phyloP scores from a whole-genome alignment of 2,329 filamentous ascomycete species.

The Septoria linicola region DNA sequence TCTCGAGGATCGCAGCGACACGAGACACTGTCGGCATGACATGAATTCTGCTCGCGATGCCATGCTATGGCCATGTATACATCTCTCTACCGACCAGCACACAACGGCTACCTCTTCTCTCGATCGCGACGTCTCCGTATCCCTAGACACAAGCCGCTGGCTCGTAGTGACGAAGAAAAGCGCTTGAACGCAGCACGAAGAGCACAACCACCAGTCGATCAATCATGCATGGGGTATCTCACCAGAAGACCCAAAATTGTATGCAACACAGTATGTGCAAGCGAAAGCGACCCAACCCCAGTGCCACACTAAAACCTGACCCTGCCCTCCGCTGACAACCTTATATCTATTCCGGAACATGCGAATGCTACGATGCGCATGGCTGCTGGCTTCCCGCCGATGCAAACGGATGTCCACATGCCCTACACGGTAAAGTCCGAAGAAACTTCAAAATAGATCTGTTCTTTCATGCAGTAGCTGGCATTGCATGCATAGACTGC shows the following conservation, averaged over 20 bases:
- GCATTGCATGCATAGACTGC: neutral
- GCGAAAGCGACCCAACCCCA: neutral
- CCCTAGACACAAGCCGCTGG: neutral
- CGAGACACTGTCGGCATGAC: neutral
- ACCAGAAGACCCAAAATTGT: constrained; percentile 11
- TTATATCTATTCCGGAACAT: constrained; percentile 1
- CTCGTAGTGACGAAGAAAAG: constrained; percentile 4
- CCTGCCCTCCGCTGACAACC: neutral
- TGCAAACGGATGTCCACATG: constrained; percentile 1
- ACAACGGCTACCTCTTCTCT: neutral
- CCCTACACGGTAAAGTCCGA: constrained; percentile 1
- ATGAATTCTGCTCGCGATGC: constrained; percentile 1
- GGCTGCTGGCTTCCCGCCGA: constrained; percentile 5
- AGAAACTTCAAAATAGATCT: neutral
- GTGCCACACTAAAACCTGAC: neutral
- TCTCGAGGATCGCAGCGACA: neutral
- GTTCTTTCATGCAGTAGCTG: neutral
- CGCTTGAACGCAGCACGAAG: constrained; percentile 20
- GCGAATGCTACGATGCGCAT: neutral
- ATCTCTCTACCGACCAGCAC: constrained; percentile 5
- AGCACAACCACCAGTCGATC: constrained; percentile 1
- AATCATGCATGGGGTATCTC: constrained; percentile 16
- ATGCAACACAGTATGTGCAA: constrained; percentile 13
- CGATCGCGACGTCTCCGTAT: neutral
- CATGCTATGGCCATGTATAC: constrained; percentile 10